A percentile compares a stretch with the other conserved stretches of the same genome.
phyloP scores from a whole-genome alignment of 805 yeast species.

The Candida insectalens region DNA sequence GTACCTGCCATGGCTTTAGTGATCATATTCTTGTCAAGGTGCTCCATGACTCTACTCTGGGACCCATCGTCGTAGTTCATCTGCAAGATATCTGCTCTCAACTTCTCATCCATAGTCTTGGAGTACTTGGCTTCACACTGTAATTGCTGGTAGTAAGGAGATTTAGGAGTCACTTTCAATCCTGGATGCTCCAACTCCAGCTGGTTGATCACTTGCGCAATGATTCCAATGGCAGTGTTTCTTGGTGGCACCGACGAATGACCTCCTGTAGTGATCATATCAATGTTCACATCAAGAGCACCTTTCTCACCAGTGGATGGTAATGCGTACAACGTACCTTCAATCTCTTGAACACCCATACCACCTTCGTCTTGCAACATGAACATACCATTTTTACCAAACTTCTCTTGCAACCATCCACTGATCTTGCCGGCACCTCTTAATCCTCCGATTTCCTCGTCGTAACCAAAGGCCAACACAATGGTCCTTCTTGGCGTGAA shows the following conservation, averaged over 20 bases:
- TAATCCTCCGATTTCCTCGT: slow-evolving; percentile 64
- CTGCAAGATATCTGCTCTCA: slow-evolving; percentile 27
- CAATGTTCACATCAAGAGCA: slow-evolving; percentile 31
- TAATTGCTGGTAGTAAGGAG: slow-evolving; percentile 46
- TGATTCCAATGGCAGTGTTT: slow-evolving; percentile 67
- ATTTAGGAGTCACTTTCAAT: slow-evolving; percentile 34
- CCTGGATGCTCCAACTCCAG: slow-evolving; percentile 48
- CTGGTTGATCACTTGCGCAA: slow-evolving; percentile 41
- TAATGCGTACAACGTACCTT: slow-evolving; percentile 41
- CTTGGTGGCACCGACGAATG: slow-evolving; percentile 76
- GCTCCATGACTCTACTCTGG: slow-evolving; percentile 25
- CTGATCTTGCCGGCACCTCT: slow-evolving; percentile 50
- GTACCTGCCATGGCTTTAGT: slow-evolving; percentile 39
- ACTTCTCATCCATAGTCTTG: slow-evolving; percentile 15
- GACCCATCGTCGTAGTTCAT: slow-evolving; percentile 20
- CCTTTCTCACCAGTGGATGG: slow-evolving; percentile 60
- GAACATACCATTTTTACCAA: slow-evolving; percentile 49
- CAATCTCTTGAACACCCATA: slow-evolving; percentile 25
- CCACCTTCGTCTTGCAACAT: slow-evolving; percentile 66
- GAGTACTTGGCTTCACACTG: slow-evolving; percentile 53
- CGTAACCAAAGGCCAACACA: slow-evolving; percentile 60
- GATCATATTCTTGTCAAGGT: slow-evolving; percentile 9
- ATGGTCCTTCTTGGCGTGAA: slow-evolving; percentile 52
- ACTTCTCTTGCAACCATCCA: slow-evolving; percentile 34
- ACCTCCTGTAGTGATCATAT: slow-evolving; percentile 59